Conservation (phyloP, 768 basidiomycete genomes). For the Trametes cingulata region DNA sequence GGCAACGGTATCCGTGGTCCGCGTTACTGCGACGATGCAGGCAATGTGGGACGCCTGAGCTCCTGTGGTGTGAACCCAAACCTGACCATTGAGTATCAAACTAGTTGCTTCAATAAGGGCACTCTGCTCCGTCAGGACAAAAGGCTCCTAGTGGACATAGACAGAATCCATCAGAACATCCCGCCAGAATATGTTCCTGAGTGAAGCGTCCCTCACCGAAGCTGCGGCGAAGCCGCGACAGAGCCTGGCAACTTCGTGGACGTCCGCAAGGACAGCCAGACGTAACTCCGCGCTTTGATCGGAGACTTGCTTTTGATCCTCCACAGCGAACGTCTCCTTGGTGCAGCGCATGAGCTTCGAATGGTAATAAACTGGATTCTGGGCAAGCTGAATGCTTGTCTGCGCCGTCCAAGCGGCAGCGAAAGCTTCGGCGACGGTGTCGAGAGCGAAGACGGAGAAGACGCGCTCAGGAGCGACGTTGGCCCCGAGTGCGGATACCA, state of each 20-base stretch:
- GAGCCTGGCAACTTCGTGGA: conserved; percentile 41
- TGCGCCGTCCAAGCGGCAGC: conserved; percentile 47
- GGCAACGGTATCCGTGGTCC: conserved; percentile 55
- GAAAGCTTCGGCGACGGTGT: conserved; percentile 48
- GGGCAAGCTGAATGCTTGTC: conserved; percentile 42
- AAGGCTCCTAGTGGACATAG: conserved; percentile 48
- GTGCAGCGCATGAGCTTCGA: conserved; percentile 62
- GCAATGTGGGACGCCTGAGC: conserved; percentile 44
- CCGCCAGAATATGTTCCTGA: background rate
- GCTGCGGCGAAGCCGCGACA: conserved; percentile 58
- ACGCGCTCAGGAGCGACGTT: conserved; percentile 44
- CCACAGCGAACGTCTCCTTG: conserved; percentile 32
- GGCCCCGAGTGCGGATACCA: conserved; percentile 43
- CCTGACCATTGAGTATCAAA: conserved; percentile 47
- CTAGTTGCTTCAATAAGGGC: conserved; percentile 53
- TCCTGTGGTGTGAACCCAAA: conserved; percentile 59
- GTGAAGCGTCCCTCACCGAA: conserved; percentile 45
- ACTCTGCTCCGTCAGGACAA: conserved; percentile 41
- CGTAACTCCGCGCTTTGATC: conserved; percentile 41
- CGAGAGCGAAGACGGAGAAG: conserved; percentile 67
- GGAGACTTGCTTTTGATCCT: conserved; percentile 1
- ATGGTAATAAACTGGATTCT: conserved; percentile 55
- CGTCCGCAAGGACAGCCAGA: conserved; percentile 41
- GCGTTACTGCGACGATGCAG: conserved; percentile 67
- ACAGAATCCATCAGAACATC: background rate